Evolutionary conservation across 768 basidiomycete genomes (phyloP), one percentile per base, ranked within the genome.

Genomic region (Mycena rosella): DNA sequence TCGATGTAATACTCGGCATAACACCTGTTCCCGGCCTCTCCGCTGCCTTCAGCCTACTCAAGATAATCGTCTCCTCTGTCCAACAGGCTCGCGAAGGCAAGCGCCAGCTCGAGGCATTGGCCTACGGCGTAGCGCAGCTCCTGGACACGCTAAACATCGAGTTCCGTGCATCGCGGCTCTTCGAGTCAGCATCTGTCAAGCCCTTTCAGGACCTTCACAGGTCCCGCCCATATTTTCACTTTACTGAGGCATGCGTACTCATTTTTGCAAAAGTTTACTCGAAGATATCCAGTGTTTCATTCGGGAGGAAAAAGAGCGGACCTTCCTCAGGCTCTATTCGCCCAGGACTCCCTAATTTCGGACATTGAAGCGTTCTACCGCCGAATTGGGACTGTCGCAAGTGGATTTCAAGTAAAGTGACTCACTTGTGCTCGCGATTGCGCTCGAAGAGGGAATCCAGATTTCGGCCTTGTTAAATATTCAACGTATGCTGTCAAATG

Each of bases 1-100:
- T 64, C 44, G 54, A 54, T 27, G 45, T 57, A 26, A 15, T 64
- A n/a, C 34, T 64, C 20, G 63, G 63, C 1, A 51, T 64, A 4
- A 57, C 63, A 3, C 63, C 63, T 1, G 63, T 64, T 24, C 63
- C 63, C 7, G 63, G 63, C n/a, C 48, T 64, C 1, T 47, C 53
- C 24, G 24, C 34, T 6, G 63, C 54, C 5, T 64, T 45, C 44
- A 56, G 14, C 14, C 22, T 55, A 13, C 24, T 64, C 44, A 56
- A 64, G 36, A 11, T 64, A 14, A 49, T 64, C 40, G 63, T 64
- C 34, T 56, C 63, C 6, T 45, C 45, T 10, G 29, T 64, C n/a
- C 20, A 49, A 18, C 29, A 64, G 40, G 49, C 24, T 13, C 5
- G 30, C 2, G 26, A 56, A 40, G 49, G 63, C 63, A 48, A 49